Evolutionary conservation across 371 early-diverging fungal genomes (phyloP).

Genomic region (Lichtheimia ramosa): DNA sequence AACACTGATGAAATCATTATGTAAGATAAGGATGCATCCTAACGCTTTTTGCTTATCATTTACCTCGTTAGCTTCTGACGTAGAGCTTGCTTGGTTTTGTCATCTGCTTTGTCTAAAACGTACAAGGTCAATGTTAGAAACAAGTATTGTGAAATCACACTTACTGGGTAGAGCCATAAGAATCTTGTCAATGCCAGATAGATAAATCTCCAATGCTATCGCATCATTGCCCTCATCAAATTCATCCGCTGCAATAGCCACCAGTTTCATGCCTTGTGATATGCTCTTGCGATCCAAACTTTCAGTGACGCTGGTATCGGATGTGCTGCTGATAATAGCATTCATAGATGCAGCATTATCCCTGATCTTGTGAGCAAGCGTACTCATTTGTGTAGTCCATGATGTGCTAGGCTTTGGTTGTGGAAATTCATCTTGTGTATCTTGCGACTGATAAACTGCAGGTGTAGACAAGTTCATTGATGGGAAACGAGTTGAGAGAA

Average conservation of each 20-base stretch:
- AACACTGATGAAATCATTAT: conserved; percentile 13
- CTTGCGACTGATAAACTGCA: no score
- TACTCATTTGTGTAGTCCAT: conserved; percentile 37
- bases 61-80: conserved; percentile 28
- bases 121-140: not conserved
- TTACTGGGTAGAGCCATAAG: conserved; percentile 57
- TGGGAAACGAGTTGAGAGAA: no score
- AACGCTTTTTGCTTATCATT: not conserved
- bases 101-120: conserved; percentile 25
- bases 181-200: conserved; percentile 51
- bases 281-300: conserved; percentile 34
- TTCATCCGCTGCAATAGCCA: conserved; percentile 52
- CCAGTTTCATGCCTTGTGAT: conserved; percentile 55
- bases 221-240: conserved; percentile 49
- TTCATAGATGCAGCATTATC: conserved; percentile 13
- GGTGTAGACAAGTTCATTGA: no score
- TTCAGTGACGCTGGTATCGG: not conserved
- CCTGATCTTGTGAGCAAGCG: conserved; percentile 30
- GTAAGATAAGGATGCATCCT: not conserved
- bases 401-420: conserved; percentile 29
- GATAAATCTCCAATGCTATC: conserved; percentile 50
- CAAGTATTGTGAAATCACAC: not conserved
- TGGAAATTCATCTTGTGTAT: no score
- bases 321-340: conserved; percentile 12
- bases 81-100: conserved; percentile 23